Evolutionary conservation across 352 stramenopile genomes (phyloP).

Genomic region (Phytophthora meadii): DNA sequence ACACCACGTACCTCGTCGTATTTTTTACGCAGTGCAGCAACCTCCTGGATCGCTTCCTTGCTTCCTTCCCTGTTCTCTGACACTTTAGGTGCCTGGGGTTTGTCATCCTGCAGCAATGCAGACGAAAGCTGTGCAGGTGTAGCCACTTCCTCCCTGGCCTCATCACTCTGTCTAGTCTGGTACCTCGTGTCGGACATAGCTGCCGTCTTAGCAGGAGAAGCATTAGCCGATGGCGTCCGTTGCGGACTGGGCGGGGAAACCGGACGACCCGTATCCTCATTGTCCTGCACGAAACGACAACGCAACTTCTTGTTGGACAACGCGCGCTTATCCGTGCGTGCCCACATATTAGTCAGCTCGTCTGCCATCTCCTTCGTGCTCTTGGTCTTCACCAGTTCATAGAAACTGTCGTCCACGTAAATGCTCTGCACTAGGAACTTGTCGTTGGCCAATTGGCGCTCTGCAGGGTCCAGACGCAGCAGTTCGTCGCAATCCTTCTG

Average conservation of each 20-base stretch:
- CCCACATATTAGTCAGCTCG: constrained; percentile 89
- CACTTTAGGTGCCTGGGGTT: constrained; percentile 30
- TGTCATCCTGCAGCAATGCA: constrained; percentile 66
- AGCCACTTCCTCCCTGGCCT: constrained; percentile 34
- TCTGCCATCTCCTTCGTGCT: constrained; percentile 89
- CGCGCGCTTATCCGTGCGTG: constrained; percentile 76
- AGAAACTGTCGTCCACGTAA: constrained; percentile 86
- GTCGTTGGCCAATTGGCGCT: constrained; percentile 88
- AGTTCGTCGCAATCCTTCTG: constrained; percentile 91
- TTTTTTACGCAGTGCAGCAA: constrained; percentile 84
- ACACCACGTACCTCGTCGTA: constrained; percentile 76
- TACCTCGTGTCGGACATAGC: constrained; percentile 24
- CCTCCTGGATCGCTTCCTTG: constrained; percentile 69
- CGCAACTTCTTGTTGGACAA: constrained; percentile 91
- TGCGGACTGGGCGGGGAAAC: constrained; percentile 23
- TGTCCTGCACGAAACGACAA: constrained; percentile 82
- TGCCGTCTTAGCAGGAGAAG: constrained; percentile 27
- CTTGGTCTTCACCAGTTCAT: constrained; percentile 88
- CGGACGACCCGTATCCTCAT: constrained; percentile 22
- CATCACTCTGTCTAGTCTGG: constrained; percentile 21
- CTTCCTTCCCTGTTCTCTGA: constrained; percentile 33
- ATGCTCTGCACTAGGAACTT: constrained; percentile 92
- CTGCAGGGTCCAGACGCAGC: constrained; percentile 72
- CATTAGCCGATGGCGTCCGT: constrained; percentile 5
- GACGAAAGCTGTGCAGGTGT: constrained; percentile 65